Percentiles rank a stretch among this genome's conserved stretches.
Evolutionary conservation across 2,329 filamentous ascomycete genomes (phyloP).

Genomic region (Penicillium decumbens): DNA sequence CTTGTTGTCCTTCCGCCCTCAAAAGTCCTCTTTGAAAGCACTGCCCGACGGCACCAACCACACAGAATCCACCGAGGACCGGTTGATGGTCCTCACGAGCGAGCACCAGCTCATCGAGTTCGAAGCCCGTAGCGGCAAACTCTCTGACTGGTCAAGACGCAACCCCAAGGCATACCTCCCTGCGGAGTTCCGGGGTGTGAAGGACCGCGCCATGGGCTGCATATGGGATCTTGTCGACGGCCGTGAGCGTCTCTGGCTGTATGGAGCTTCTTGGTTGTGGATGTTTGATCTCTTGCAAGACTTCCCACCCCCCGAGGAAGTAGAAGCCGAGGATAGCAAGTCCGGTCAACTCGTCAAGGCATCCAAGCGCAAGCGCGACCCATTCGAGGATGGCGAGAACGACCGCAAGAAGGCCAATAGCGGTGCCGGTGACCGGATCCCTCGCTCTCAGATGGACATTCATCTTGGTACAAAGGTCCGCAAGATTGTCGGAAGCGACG

Average conservation of each 20-base stretch:
- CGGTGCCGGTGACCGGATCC: constrained; percentile 54
- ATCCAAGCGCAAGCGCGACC: constrained; percentile 44
- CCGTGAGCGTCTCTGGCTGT: constrained; percentile 73
- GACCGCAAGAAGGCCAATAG: constrained; percentile 46
- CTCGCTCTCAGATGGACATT: constrained; percentile 42
- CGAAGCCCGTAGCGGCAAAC: constrained; percentile 67
- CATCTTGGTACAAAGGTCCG: constrained; percentile 47
- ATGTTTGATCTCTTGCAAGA: constrained; percentile 84
- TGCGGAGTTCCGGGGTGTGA: constrained; percentile 65
- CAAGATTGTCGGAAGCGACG: constrained; percentile 43
- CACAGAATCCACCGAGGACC: constrained; percentile 40
- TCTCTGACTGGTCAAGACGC: constrained; percentile 80
- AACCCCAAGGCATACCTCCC: constrained; percentile 76
- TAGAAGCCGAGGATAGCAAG: constrained; percentile 23
- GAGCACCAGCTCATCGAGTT: constrained; percentile 71
- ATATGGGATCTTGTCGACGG: constrained; percentile 67
- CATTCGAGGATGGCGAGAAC: constrained; percentile 36
- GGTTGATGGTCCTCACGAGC: constrained; percentile 58
- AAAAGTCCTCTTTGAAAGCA: constrained; percentile 22
- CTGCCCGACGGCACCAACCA: constrained; percentile 43
- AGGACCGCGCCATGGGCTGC: constrained; percentile 76
- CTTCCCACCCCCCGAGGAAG: constrained; percentile 46
- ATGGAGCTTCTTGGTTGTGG: constrained; percentile 78
- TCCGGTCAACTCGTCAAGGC: constrained; percentile 21
- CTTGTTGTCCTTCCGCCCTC: constrained; percentile 62